Base-by-base conservation (phyloP, 306 rosid genomes). In the Acacia melanoxylon region DNA sequence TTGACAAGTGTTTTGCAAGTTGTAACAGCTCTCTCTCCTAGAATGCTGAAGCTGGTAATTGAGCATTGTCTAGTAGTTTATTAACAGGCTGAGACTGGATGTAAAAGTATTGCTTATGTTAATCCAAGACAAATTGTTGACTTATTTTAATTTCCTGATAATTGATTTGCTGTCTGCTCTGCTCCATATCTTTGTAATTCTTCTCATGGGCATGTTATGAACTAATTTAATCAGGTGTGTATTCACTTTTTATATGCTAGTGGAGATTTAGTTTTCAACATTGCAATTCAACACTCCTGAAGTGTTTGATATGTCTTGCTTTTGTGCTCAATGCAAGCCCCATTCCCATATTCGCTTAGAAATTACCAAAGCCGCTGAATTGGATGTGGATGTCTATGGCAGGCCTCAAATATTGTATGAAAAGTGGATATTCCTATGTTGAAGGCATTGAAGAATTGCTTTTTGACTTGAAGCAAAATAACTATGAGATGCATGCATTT, bases 401-500 rank as follows among this genome's bases (percentile, higher is more conserved):
- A 93, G 99, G 99, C 83, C 94, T 93, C 46, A 95, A 95, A 86
- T 44, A 72, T 65, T 93, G 98, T 74, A 89, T 95, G 98, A 87
- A 27, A 76, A 89, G 77, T 35, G 94, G 98, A 77, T 95, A 91
- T 85, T 90, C 89, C 68, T 95, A 85, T 89, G 54, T 91, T 48
- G 92, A 89, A 76, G 98, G 94, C 69, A 71, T 91, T 65, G 97
- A 95, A 85, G 90, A 89, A 84, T 79, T 95, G 90, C 98, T 95
- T 87, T 69, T 74, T 76, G 79, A 83, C 59, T 87, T 95, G 68
- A 93, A 91, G 89, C 76, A 83, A 83, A 87, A 84, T 69, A 88
- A 91, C 86, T 93, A 90, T 44, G 96, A 93, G 88, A 95, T 95
- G 93, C 99, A 95, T 79, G 96, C 99, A 51, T 95, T 92, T 89